Conservation (phyloP, 148 eudicot genomes). For the Nyssa sinensis region DNA sequence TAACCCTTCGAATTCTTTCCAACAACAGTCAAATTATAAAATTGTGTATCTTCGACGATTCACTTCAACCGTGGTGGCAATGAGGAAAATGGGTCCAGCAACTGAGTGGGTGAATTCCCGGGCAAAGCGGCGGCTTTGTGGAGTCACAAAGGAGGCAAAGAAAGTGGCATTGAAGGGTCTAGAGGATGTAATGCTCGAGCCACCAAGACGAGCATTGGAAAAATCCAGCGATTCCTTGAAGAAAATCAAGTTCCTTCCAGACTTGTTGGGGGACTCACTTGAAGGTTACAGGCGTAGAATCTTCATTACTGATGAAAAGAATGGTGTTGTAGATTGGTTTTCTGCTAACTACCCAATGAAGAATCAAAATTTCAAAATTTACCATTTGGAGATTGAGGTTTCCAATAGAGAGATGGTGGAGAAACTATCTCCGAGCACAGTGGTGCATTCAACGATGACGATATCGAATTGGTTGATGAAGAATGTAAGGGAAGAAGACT, state of each 20-base stretch:
- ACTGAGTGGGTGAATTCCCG: not conserved
- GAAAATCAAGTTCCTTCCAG: constrained; percentile 35
- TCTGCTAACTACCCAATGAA: constrained; percentile 27
- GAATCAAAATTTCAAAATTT: constrained; percentile 28
- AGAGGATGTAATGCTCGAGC: constrained; percentile 44
- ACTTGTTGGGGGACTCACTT: constrained; percentile 33
- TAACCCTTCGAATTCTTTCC: constrained; percentile 18
- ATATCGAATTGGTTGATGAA: constrained; percentile 27
- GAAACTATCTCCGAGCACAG: not conserved
- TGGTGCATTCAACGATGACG: not conserved
- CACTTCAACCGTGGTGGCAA: constrained; percentile 26
- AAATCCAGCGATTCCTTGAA: constrained; percentile 3
- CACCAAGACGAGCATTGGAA: constrained; percentile 25
- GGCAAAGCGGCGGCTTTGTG: constrained; percentile 16
- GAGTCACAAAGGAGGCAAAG: constrained; percentile 21
- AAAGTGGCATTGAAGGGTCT: constrained; percentile 33
- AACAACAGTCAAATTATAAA: constrained; percentile 17
- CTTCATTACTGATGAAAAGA: constrained; percentile 31
- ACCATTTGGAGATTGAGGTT: constrained; percentile 18
- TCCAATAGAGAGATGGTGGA: not conserved
- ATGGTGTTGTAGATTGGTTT: constrained; percentile 31
- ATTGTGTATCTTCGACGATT: constrained; percentile 37
- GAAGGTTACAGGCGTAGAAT: constrained; percentile 25
- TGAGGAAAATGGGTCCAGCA: constrained; percentile 20
- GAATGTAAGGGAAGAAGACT: constrained; percentile 27